phyloP scores from a whole-genome alignment of 2,329 filamentous ascomycete species.

The Akanthomyces lecanii region DNA sequence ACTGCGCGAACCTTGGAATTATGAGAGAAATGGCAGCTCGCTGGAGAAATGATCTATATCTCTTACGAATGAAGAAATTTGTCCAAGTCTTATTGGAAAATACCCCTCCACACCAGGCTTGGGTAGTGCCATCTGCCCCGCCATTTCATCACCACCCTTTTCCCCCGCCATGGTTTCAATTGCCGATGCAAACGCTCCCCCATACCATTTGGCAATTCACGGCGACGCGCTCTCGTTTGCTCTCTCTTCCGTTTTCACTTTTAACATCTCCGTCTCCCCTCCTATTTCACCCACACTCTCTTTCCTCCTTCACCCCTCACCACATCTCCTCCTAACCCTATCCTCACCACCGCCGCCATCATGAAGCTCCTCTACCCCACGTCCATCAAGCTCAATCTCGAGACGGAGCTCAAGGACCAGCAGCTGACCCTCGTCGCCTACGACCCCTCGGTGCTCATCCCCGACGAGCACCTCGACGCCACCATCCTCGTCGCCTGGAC shows the following conservation, averaged over 20 bases:
- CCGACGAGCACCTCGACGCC: constrained; percentile 55
- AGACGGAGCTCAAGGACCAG: constrained; percentile 20
- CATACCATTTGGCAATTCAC: neutral
- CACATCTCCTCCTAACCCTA: neutral
- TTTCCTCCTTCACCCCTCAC: neutral
- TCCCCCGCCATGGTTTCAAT: constrained; percentile 6
- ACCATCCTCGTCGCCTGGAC: constrained; percentile 59
- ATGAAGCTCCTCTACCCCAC: constrained; percentile 67
- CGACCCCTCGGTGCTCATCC: constrained; percentile 53
- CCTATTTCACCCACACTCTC: neutral
- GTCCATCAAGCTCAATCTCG: constrained; percentile 53
- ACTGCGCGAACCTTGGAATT: too few relatives aligned
- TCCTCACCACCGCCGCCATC: constrained; percentile 19
- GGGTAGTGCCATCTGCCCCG: constrained; percentile 2
- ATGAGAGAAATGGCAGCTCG: too few relatives aligned
- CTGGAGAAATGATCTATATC: too few relatives aligned
- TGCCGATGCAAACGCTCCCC: constrained; percentile 3
- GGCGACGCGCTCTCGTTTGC: neutral
- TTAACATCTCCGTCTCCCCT: neutral
- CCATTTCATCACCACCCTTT: neutral
- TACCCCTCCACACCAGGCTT: neutral
- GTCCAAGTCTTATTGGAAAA: too few relatives aligned
- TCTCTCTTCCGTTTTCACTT: neutral
- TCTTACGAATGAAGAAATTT: too few relatives aligned
- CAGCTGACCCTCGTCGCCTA: constrained; percentile 33